Evolutionary conservation across 495 filamentous ascomycete species (phyloP).

Genomic region (Amorphotheca resinae): DNA sequence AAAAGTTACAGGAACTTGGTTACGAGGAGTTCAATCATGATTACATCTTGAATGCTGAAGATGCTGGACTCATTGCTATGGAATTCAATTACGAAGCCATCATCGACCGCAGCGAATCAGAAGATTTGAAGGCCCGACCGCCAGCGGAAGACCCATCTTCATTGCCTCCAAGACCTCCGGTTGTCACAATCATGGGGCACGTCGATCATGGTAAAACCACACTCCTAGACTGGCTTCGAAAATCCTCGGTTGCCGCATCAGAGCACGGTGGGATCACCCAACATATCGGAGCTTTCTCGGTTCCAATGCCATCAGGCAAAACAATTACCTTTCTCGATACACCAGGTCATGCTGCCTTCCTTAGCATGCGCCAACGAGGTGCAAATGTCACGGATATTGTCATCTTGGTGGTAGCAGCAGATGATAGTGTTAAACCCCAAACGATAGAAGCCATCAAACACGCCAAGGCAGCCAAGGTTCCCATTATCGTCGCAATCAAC

Average conservation of each 20-base stretch:
- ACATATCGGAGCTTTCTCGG: constrained; percentile 98
- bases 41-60: constrained; percentile 80
- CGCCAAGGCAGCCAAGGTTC: constrained; percentile 77
- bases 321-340: constrained; percentile 95
- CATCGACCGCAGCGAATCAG: constrained; percentile 50
- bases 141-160: constrained; percentile 55
- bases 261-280: constrained; percentile 98
- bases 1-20: constrained; percentile 64
- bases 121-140: constrained; percentile 64
- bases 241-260: constrained; percentile 76
- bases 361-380: constrained; percentile 90
- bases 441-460: constrained; percentile 96
- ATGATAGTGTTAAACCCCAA: constrained; percentile 96
- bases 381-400: constrained; percentile 96
- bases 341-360: constrained; percentile 89
- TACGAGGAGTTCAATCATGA: constrained; percentile 72
- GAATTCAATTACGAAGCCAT: constrained; percentile 92
- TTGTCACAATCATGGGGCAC: constrained; percentile 99
- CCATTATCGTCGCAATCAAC: constrained; percentile 97
- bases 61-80: constrained; percentile 75
- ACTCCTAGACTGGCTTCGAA: constrained; percentile 84
- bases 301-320: constrained; percentile 72
- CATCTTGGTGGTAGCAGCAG: constrained; percentile 88
- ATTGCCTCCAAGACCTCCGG: constrained; percentile 68
- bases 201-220: constrained; percentile 99